Conservation (phyloP, 768 basidiomycete genomes). For the Boletus pseudopeckii region DNA sequence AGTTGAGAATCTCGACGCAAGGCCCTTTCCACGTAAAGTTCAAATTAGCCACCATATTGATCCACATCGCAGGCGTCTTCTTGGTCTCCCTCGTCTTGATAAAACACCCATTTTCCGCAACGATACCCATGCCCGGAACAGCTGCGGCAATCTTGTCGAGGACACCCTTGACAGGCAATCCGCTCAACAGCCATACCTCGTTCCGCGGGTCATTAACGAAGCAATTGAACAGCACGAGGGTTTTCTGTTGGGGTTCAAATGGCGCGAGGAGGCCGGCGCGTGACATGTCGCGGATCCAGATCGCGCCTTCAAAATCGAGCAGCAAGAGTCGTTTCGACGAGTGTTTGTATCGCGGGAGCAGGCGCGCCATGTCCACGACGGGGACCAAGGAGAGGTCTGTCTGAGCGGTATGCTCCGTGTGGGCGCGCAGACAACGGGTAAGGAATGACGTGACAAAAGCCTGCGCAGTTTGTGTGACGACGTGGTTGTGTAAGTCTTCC, state of each 20-base stretch:
- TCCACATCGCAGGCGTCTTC: slow-evolving; percentile 49
- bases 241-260: slow-evolving; percentile 38
- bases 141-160: slow-evolving; percentile 60
- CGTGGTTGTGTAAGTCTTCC: slow-evolving; percentile 85
- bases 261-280: slow-evolving; percentile 40
- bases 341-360: slow-evolving; percentile 67
- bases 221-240: slow-evolving; percentile 48
- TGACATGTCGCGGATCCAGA: slow-evolving; percentile 66
- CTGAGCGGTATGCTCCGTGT: slow-evolving; percentile 56
- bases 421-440: slow-evolving; percentile 65
- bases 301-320: slow-evolving; percentile 74
- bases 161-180: slow-evolving; percentile 58
- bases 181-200: slow-evolving; percentile 81
- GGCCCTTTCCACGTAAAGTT: slow-evolving; percentile 79
- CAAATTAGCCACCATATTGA: slow-evolving; percentile 75
- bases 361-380: slow-evolving; percentile 40
- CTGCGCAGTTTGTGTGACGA: slow-evolving; percentile 83
- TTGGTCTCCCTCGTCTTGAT: slow-evolving; percentile 51
- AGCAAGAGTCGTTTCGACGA: slow-evolving; percentile 63
- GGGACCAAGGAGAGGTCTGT: slow-evolving; percentile 35
- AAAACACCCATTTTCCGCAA: slow-evolving; percentile 90
- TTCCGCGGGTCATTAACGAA: slow-evolving; percentile 65
- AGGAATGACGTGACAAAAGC: slow-evolving; percentile 79
- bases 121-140: slow-evolving; percentile 69
- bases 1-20: slow-evolving; percentile 80